A percentile compares a stretch with the other conserved stretches of the same genome.
These are phyloP conservation scores for Ascodesmis nigricans DNA, from an alignment of 495 filamentous ascomycete genomes.

Conservation along the genomic window DNA sequence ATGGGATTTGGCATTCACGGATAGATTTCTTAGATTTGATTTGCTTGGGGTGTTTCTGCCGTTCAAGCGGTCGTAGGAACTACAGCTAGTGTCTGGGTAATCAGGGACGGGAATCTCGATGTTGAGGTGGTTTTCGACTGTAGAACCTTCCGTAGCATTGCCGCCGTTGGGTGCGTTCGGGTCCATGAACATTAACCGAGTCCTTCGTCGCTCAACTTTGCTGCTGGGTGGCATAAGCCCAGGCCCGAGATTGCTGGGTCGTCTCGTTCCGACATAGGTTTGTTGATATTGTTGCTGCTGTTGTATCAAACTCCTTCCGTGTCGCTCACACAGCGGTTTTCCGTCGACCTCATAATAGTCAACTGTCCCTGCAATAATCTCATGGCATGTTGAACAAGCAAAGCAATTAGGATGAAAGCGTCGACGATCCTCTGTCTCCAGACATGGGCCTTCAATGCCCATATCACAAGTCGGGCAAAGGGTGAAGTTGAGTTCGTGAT, in stretches of 20 bases:
- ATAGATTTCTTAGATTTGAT: no score
- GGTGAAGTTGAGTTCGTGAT: slow-evolving; percentile 75
- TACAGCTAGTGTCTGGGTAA: no score
- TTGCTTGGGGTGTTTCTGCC: no score
- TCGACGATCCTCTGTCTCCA: slow-evolving; percentile 55
- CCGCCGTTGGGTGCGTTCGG: no score
- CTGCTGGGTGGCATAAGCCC: slow-evolving; percentile 18
- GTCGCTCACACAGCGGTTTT: slow-evolving; percentile 58
- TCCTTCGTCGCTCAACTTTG: slow-evolving; percentile 54
- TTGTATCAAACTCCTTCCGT: slow-evolving; percentile 45
- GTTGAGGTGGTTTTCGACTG: no score
- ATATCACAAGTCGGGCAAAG: slow-evolving; percentile 55
- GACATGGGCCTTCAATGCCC: slow-evolving; percentile 85
- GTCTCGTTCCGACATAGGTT: slow-evolving; percentile 7
- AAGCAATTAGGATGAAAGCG: slow-evolving; percentile 83
- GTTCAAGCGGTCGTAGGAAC: no score
- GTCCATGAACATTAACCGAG: slow-evolving; percentile 75
- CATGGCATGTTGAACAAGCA: slow-evolving; percentile 44
- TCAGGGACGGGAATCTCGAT: no score
- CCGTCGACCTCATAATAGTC: slow-evolving; percentile 46
- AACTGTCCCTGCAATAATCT: slow-evolving; percentile 30
- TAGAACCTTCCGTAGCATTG: no score
- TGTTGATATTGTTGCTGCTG: slow-evolving; percentile 12
- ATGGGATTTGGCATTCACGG: no score
- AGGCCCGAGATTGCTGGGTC: slow-evolving; percentile 20